These are phyloP conservation scores for Cucumis melo DNA, from an alignment of 306 rosid genomes.

Conservation along the genomic window DNA sequence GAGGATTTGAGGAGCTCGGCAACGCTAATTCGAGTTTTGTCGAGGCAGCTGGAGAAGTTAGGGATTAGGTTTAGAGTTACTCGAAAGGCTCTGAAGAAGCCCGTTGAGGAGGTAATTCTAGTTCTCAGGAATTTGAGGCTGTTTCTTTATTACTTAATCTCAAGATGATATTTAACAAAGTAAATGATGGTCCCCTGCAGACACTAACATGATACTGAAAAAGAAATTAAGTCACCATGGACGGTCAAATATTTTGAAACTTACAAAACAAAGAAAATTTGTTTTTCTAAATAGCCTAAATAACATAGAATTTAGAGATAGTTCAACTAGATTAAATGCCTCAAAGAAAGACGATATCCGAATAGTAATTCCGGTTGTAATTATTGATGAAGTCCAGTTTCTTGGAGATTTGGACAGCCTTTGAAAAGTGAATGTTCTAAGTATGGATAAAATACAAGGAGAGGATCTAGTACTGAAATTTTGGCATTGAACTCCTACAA, in stretches of 20 bases:
- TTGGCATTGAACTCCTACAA: not conserved
- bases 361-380: not conserved
- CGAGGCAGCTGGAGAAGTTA: constrained; percentile 82
- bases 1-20: constrained; percentile 53
- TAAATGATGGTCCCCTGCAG: not conserved
- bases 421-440: not conserved
- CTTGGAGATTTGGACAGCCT: not conserved
- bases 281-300: not conserved
- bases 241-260: not conserved
- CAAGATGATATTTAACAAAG: not conserved
- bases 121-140: not conserved
- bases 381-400: not conserved
- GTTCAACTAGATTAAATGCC: not conserved
- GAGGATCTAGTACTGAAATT: not conserved
- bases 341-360: not conserved
- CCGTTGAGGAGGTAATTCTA: constrained; percentile 56
- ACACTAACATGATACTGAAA: not conserved
- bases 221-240: not conserved
- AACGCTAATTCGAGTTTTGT: constrained; percentile 44
- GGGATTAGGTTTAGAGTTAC: constrained; percentile 68
- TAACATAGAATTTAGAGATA: not conserved
- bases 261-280: not conserved
- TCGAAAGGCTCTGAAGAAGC: constrained; percentile 54
- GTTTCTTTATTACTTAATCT: not conserved
- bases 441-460: not conserved